phyloP scores from a whole-genome alignment of 108 stramenopile genomes.

The Nitzschia sp. region DNA sequence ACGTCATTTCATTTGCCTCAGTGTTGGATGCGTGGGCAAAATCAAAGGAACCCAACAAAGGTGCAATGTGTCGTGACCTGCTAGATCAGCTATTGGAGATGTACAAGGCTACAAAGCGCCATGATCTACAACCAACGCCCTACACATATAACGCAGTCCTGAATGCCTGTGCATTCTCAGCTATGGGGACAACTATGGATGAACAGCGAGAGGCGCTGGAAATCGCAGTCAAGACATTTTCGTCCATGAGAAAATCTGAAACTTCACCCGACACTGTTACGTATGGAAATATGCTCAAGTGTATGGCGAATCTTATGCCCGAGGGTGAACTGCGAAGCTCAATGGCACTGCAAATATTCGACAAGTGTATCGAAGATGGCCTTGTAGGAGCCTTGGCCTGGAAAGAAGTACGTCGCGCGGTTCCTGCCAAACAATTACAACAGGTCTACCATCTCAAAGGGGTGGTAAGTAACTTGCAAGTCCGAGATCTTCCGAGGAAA shows the following conservation, averaged over 20 bases:
- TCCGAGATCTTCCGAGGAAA: constrained; percentile 42
- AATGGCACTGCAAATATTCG: constrained; percentile 55
- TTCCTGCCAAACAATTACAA: constrained; percentile 39
- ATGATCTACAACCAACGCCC: constrained; percentile 42
- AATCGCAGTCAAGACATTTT: constrained; percentile 57
- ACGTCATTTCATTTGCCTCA: constrained; percentile 58
- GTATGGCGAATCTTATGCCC: constrained; percentile 61
- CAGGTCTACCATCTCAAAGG: constrained; percentile 23
- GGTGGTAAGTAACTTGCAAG: constrained; percentile 16
- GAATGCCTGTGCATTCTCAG: constrained; percentile 74
- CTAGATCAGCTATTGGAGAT: constrained; percentile 46
- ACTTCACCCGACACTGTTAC: constrained; percentile 55
- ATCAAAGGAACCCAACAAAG: constrained; percentile 54
- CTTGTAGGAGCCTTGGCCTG: constrained; percentile 62
- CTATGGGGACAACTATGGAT: constrained; percentile 35
- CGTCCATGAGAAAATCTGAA: constrained; percentile 16
- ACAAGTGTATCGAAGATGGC: constrained; percentile 52
- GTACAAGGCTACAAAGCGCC: constrained; percentile 25
- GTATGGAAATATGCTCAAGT: constrained; percentile 68
- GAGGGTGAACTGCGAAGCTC: constrained; percentile 41
- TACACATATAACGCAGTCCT: constrained; percentile 67
- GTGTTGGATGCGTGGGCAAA: constrained; percentile 69
- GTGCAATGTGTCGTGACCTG: constrained; percentile 35
- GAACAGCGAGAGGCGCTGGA: constrained; percentile 48
- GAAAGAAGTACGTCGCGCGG: constrained; percentile 54